Evolutionary conservation across 2,329 filamentous ascomycete genomes (phyloP).

Genomic region (Verticillium isaacii): DNA sequence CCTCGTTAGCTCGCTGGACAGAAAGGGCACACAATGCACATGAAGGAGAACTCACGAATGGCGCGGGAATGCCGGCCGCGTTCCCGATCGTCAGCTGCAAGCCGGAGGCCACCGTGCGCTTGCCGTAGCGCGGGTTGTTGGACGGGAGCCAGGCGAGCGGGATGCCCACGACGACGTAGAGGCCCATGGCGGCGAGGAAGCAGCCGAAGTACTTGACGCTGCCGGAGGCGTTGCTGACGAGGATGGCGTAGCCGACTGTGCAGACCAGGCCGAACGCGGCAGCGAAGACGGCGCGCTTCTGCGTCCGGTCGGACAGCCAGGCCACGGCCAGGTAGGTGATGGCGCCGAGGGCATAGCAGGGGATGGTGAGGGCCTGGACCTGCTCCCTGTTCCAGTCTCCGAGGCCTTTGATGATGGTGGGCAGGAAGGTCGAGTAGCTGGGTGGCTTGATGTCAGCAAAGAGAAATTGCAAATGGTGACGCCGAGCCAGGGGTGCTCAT

Average conservation of each 20-base stretch:
- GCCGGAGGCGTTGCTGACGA: conserved; percentile 47
- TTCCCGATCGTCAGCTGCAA: conserved; percentile 62
- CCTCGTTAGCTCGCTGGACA: too few relatives aligned
- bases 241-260: conserved; percentile 50
- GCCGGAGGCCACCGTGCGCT: conserved; percentile 57
- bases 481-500: too few relatives aligned
- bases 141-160: conserved; percentile 39
- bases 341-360: conserved; percentile 59
- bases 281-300: conserved; percentile 50
- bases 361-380: conserved; percentile 63
- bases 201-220: conserved; percentile 59
- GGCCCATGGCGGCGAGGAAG: conserved; percentile 56
- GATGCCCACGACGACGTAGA: conserved; percentile 43
- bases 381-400: conserved; percentile 33
- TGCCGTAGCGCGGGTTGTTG: conserved; percentile 60
- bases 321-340: conserved; percentile 54
- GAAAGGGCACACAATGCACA: too few relatives aligned
- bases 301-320: conserved; percentile 52
- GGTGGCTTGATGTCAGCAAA: not conserved
- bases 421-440: conserved; percentile 56
- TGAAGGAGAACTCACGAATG: conserved; percentile 30
- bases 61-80: conserved; percentile 56
- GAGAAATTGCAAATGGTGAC: too few relatives aligned
- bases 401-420: conserved; percentile 60
- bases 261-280: conserved; percentile 48